phyloP scores from a whole-genome alignment of 2,329 filamentous ascomycete genomes.

The Raffaelea albimanens region DNA sequence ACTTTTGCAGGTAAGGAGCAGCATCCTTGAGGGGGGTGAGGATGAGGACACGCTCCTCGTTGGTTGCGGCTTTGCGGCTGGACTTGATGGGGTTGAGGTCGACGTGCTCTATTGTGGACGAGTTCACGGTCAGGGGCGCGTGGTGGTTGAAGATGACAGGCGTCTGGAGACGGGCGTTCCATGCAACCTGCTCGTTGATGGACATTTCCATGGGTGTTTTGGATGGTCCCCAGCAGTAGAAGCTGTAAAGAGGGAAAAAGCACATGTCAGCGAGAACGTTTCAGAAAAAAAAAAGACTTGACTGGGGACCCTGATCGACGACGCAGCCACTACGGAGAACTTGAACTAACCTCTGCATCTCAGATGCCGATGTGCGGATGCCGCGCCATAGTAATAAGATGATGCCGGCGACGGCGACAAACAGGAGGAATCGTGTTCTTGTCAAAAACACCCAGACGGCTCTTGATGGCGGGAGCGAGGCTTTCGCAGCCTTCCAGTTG shows the following conservation, averaged over 20 bases:
- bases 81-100: constrained; percentile 80
- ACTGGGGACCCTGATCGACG: not conserved
- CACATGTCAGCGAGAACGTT: not conserved
- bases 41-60: constrained; percentile 82
- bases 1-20: constrained; percentile 68
- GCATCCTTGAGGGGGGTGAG: constrained; percentile 91
- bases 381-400: constrained; percentile 82
- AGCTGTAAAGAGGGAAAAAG: constrained; percentile 43
- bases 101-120: constrained; percentile 65
- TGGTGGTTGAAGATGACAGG: constrained; percentile 97
- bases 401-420: constrained; percentile 59
- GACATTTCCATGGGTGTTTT: constrained; percentile 97
- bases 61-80: constrained; percentile 65
- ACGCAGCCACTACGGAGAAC: not conserved
- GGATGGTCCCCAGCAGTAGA: constrained; percentile 92
- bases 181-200: constrained; percentile 79
- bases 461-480: constrained; percentile 67
- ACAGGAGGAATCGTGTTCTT: constrained; percentile 67
- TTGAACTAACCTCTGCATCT: constrained; percentile 74
- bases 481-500: constrained; percentile 84
- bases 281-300: not conserved
- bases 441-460: constrained; percentile 62
- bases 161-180: constrained; percentile 81
- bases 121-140: constrained; percentile 75
- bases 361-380: constrained; percentile 67